Base-by-base conservation (phyloP, 2,329 filamentous ascomycete genomes). In the Cladosporium austrohemisphaericum region DNA sequence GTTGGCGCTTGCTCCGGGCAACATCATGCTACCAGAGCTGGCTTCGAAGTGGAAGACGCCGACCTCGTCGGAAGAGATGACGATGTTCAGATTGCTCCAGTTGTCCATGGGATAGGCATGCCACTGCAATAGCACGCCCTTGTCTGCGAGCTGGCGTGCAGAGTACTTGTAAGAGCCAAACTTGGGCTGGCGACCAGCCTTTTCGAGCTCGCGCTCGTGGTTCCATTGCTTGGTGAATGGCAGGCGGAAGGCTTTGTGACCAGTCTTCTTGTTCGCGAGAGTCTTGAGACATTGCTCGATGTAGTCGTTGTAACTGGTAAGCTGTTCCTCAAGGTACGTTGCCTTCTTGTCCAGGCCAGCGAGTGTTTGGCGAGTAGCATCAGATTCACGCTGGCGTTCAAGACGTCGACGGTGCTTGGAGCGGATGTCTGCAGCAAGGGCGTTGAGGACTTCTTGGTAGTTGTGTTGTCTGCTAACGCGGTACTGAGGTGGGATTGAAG, bases 211-310 rank as follows among this genome's bases (percentile, higher is more conserved):
- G 57, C 90, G 85, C 73, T 97, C 90, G 71, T 98, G 93, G 69
- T 96, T 95, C 81, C 95, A 98, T 69, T 98, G 93, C 65, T 95
- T 95, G 19, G 92, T 96, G 68, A 98, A 98, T 11, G 93, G 93
- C 68, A 98, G 80, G 49, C 96, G 78, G 76, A 96, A 96, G 13
- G 36, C 31, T 46, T 86, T 82, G 48, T 62, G 57, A 14, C 62
- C 60, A 69, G 94, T 95, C 71, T 96, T 96, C 70, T 96, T 95
- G 71, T 88, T 95, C 69, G 97, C 93, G 51, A 98, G 76, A 4
- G 94, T 98, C 52, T 91, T 79, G 88, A 98, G 96, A 41, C 93
- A 92, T 68, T 95, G 91, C 72, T 98, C 94, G 64, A 98, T 95
- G 71, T 98, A 98, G 72, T 98, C 90, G 66, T 98, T 95, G 72